Percentiles rank a stretch among this genome's conserved stretches.
These are phyloP conservation scores for Calonectria pseudoreteaudii DNA, from an alignment of 2,329 filamentous ascomycete genomes.

Conservation along the genomic window DNA sequence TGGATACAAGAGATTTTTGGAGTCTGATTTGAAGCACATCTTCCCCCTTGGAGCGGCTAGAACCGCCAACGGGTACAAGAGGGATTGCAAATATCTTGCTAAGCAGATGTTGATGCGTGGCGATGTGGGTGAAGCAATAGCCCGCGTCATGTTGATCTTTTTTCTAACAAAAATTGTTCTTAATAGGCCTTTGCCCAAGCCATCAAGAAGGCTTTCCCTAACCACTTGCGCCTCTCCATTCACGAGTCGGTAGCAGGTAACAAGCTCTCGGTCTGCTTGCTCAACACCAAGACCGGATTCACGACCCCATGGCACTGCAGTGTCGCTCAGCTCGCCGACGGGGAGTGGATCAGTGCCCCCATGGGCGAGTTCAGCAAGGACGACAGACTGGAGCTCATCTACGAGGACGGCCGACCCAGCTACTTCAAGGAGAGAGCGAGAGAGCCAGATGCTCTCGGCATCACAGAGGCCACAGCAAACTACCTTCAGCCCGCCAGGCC, in stretches of 20 bases:
- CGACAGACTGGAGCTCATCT: constrained; percentile 34
- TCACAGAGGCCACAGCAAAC: background rate
- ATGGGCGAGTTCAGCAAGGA: constrained; percentile 44
- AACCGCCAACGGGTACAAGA: constrained; percentile 38
- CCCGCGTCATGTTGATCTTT: no score
- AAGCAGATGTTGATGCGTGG: constrained; percentile 48
- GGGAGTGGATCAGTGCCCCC: constrained; percentile 40
- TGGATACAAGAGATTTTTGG: constrained; percentile 45
- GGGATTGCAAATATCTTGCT: constrained; percentile 43
- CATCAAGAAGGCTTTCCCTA: constrained; percentile 40
- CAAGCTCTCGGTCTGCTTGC: constrained; percentile 45
- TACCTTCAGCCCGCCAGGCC: constrained; percentile 2
- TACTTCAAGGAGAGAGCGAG: constrained; percentile 32
- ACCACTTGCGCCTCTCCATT: constrained; percentile 46
- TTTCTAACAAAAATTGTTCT: background rate
- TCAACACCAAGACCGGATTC: constrained; percentile 45
- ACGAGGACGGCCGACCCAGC: constrained; percentile 38
- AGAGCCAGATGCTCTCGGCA: background rate
- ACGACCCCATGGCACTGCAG: constrained; percentile 49
- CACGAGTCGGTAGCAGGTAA: constrained; percentile 43
- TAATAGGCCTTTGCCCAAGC: constrained; percentile 45
- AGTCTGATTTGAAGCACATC: constrained; percentile 45
- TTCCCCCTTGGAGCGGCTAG: constrained; percentile 38
- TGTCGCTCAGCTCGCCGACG: constrained; percentile 33
- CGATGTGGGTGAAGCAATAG: constrained; percentile 35